These are phyloP conservation scores for Conticribra guillardii DNA, from an alignment of 108 stramenopile genomes.

Conservation along the genomic window DNA sequence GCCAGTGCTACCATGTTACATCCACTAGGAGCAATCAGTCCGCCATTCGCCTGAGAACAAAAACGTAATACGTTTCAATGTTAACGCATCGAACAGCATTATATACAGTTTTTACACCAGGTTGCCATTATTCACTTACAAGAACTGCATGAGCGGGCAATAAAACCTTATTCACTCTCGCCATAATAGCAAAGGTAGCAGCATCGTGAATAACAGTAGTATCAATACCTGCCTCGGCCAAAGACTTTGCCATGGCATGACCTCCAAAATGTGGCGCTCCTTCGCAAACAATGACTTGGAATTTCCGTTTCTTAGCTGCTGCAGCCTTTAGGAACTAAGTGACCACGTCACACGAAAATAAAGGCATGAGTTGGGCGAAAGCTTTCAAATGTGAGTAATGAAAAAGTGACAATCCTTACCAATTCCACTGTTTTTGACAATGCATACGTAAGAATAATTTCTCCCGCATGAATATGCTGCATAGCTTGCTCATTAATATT, in stretches of 20 bases:
- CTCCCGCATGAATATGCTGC: slow-evolving; percentile 95
- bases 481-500: slow-evolving; percentile 89
- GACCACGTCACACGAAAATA: background rate
- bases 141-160: slow-evolving; percentile 95
- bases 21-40: slow-evolving; percentile 90
- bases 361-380: background rate
- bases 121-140: slow-evolving; percentile 31
- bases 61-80: too few relatives aligned
- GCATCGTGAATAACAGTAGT: slow-evolving; percentile 81
- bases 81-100: too few relatives aligned
- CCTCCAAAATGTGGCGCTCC: slow-evolving; percentile 88
- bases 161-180: slow-evolving; percentile 95
- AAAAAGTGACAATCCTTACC: slow-evolving; percentile 27
- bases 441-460: slow-evolving; percentile 93
- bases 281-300: slow-evolving; percentile 95
- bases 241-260: slow-evolving; percentile 81
- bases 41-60: slow-evolving; percentile 96
- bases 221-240: slow-evolving; percentile 86
- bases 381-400: background rate
- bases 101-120: too few relatives aligned
- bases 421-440: slow-evolving; percentile 82
- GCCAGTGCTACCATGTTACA: slow-evolving; percentile 92
- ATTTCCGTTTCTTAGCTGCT: slow-evolving; percentile 86
- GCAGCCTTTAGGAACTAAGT: slow-evolving; percentile 79
- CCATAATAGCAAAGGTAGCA: slow-evolving; percentile 84